These are phyloP conservation scores for Eucalyptus regnans DNA, from an alignment of 345 rosid species.

Conservation along the genomic window DNA sequence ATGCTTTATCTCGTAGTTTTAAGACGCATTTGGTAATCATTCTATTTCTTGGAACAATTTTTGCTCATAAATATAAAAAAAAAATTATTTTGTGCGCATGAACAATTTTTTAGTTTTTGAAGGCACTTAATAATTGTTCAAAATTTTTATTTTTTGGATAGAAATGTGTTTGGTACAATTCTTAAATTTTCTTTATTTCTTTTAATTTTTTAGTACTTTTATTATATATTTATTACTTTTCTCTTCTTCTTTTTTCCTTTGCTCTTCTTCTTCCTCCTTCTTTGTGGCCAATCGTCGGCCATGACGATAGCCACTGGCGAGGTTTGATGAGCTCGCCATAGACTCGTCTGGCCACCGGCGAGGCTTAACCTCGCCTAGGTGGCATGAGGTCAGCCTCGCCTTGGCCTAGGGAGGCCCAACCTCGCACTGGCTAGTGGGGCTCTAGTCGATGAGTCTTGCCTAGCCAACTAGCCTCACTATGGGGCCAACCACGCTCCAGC, in stretches of 20 bases:
- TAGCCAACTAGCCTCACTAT: rapidly evolving
- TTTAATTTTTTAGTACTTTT: no score
- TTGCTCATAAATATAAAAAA: no score
- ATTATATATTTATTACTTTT: no score
- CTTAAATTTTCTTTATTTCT: no score
- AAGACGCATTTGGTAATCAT: rapidly evolving
- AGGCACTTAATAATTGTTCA: rapidly evolving
- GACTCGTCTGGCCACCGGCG: rapidly evolving
- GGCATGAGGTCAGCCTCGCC: rapidly evolving
- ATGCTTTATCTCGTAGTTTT: background rate
- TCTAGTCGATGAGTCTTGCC: rapidly evolving
- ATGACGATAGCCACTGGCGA: rapidly evolving
- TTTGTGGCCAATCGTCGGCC: rapidly evolving
- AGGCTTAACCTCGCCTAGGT: rapidly evolving
- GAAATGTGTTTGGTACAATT: no score
- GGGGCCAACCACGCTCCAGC: rapidly evolving
- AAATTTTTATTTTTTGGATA: rapidly evolving
- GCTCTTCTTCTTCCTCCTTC: no score
- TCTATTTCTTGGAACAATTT: rapidly evolving
- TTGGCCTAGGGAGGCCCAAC: rapidly evolving
- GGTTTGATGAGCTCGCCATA: no score
- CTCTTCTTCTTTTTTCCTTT: rapidly evolving
- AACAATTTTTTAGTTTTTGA: no score
- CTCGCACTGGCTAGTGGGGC: rapidly evolving
- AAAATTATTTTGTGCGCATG: no score